Conservation (phyloP, 768 basidiomycete genomes). For the Lactarius hengduanensis region DNA sequence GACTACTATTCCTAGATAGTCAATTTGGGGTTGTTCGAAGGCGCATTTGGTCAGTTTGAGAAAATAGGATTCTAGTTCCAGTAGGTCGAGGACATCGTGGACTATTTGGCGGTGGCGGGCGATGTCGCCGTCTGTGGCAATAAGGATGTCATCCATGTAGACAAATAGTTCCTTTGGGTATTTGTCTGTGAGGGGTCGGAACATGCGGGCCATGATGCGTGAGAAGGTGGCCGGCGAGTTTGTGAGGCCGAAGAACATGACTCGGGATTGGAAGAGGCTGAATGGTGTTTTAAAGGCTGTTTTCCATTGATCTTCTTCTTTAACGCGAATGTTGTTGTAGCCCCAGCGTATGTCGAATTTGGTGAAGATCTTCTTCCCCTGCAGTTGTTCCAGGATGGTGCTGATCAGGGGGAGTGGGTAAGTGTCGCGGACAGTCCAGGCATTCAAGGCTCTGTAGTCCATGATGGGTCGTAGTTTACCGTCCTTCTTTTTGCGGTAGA, state of each 20-base stretch:
- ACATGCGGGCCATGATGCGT: no score
- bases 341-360: neutral
- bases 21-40: neutral
- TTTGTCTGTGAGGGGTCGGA: no score
- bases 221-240: no score
- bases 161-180: neutral
- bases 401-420: neutral
- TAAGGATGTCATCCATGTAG: neutral
- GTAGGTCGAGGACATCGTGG: no score
- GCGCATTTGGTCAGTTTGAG: neutral
- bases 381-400: neutral
- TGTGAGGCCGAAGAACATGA: neutral
- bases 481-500: neutral
- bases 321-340: no score
- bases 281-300: neutral
- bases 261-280: neutral
- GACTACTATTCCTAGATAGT: neutral
- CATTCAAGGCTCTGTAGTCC: neutral
- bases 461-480: neutral
- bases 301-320: no score
- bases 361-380: neutral
- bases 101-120: neutral
- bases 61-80: no score
- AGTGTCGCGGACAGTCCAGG: neutral
- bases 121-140: neutral